Base-by-base conservation (phyloP, 495 filamentous ascomycete species). In the Terfezia boudieri region DNA sequence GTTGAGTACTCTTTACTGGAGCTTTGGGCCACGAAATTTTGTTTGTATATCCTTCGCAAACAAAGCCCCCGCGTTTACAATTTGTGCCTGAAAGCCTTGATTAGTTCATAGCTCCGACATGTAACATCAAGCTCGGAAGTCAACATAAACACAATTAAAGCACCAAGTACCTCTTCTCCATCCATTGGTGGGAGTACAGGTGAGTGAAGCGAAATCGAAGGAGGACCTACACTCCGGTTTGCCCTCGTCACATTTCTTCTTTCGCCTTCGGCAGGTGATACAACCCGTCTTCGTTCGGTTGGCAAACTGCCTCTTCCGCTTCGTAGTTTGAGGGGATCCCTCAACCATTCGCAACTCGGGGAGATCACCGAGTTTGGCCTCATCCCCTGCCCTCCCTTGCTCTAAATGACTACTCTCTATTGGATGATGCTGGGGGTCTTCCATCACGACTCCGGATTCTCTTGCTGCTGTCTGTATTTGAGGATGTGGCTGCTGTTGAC, bases 231-330 rank as follows among this genome's bases (percentile, higher is more conserved):
- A 98, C 71, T 87, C 82, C 48, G 90, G 90, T 68, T 94, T 89
- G 57, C 75, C 75, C 70, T 98, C 90, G 63, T 98, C 90, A 65
- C 90, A 98, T 68, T 98, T 98, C 77, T 98, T 98, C 76, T 98
- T 98, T 50, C 90, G 76, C 60, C 80, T 76, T 54, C 90, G 75
- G 66, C 90, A 98, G 32, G 90, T 98, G 70, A 94, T 83, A 66
- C 90, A 98, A 16, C 90, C 90, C 36, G 90, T 95, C 70, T 96
- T 96, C 16, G 90, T 96, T 53, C 90, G 77, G 66, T 95, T 95
- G 67, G 85, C 93, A 64, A 96, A 98, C 61, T 92, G 75, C 23
- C 86, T 78, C 64, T 93, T 93, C 59, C 86, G 73, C 64, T 46
- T 46, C 4, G 41, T 1, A 20, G 41, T 46, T 46, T 46, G 41